Evolutionary conservation across 495 filamentous ascomycete species (phyloP).

Genomic region (Thozetella sp.): DNA sequence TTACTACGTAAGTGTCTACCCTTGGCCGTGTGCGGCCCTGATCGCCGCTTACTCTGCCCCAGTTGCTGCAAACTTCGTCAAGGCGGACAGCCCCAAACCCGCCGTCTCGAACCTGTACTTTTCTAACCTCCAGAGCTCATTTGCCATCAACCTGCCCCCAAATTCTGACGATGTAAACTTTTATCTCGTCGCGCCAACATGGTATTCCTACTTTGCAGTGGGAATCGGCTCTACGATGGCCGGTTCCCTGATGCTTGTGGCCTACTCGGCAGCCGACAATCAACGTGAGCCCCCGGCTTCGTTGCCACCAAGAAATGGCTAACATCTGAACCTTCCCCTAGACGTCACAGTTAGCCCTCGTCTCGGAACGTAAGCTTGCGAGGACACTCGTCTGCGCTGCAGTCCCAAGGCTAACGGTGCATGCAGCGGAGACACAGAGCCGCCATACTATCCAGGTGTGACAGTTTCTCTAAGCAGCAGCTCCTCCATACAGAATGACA

Average conservation of each 20-base stretch:
- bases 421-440: conserved; percentile 45
- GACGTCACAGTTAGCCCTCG: conserved; percentile 21
- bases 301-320: background rate
- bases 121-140: conserved; percentile 17
- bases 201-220: conserved; percentile 25
- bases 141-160: conserved; percentile 21
- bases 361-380: conserved; percentile 11
- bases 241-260: conserved; percentile 21
- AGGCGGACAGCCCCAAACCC: too few relatives aligned
- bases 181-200: conserved; percentile 19
- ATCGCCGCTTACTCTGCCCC: too few relatives aligned
- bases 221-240: conserved; percentile 27
- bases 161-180: conserved; percentile 28
- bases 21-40: too few relatives aligned
- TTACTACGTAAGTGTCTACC: too few relatives aligned
- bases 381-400: background rate
- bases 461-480: conserved; percentile 37
- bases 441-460: conserved; percentile 38
- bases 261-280: conserved; percentile 19
- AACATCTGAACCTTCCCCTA: background rate
- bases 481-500: conserved; percentile 3
- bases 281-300: conserved; percentile 1
- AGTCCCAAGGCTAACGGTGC: background rate
- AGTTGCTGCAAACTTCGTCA: too few relatives aligned
- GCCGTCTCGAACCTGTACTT: conserved; percentile 19